Evolutionary conservation across 2,329 filamentous ascomycete genomes (phyloP).

Genomic region (Colletotrichum chrysophilum): DNA sequence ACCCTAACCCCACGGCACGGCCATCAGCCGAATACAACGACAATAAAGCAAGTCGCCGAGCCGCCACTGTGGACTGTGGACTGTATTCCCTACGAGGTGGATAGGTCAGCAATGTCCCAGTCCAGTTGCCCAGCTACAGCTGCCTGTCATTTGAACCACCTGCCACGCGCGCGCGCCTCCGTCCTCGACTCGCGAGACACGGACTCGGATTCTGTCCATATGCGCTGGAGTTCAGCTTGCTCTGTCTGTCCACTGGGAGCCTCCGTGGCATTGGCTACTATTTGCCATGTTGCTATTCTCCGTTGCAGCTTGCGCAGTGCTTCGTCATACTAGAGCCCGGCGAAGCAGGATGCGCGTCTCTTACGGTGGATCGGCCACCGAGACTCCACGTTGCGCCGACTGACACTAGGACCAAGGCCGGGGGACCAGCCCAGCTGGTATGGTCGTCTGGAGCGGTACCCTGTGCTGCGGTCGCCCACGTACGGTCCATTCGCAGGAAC

Average conservation of each 20-base stretch:
- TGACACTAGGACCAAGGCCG: conserved; percentile 1
- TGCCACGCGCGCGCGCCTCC: neutral
- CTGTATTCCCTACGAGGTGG: neutral
- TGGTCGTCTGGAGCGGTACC: neutral
- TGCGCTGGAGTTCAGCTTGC: neutral
- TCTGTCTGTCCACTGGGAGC: neutral
- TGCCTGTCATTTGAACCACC: neutral
- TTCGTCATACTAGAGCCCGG: neutral
- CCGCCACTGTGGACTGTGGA: neutral
- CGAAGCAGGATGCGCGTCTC: neutral
- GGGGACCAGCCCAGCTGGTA: conserved; percentile 1
- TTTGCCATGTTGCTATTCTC: neutral
- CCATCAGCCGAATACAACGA: neutral
- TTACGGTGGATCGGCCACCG: neutral
- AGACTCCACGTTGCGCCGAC: neutral
- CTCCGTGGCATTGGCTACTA: neutral
- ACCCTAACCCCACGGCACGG: conserved; percentile 16
- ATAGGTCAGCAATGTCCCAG: conserved; percentile 9
- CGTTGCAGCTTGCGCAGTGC: neutral
- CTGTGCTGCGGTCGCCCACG: neutral
- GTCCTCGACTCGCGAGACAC: neutral
- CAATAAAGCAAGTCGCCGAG: neutral
- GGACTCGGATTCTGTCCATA: neutral
- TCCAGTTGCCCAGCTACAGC: neutral
- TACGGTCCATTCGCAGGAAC: conserved; percentile 11